Base-by-base conservation (phyloP, 805 yeast genomes). In the Saccharomycopsis babjevae region DNA sequence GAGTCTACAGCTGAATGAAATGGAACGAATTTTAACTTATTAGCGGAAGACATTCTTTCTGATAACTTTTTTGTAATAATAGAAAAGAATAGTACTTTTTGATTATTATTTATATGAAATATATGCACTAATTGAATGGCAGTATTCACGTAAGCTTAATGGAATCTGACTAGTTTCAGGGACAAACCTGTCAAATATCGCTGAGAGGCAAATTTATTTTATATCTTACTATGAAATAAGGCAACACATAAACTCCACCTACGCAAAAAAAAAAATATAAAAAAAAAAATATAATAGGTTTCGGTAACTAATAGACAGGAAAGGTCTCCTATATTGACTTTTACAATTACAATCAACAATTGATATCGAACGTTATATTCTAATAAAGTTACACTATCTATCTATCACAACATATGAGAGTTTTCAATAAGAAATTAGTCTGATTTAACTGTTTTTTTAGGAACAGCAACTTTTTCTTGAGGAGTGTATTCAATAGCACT, bases 1-100 rank as follows among this genome's bases (percentile, higher is more conserved):
- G 97, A 83, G 68, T 93, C 97, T 25, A 88, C 84, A 70, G 87
- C 88, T 1, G 96, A 85, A 61, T 81, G 84, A 22, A 84, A 71
- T 0, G 88, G 79, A 1, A 79, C 73, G 66, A 76, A 82, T 59
- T 73, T 77, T 25, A 72, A 57, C 38, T 46, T 43, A 18, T 22
- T 34, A n/a, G 8, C 13, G 1, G 56, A 39, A 16, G 15, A 5
- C 50, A 39, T 56, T 1, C n/a, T n/a, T 22, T 20, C 4, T 16
- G 18, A 13, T 36, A 22, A 46, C n/a, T n/a, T 46, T 3, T 2
- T 7, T 46, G 3, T 13, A 20, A 46, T 1, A 4, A 28, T 25
- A 25, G 10, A 13, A 34, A 34, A 34, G 38, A n/a, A 34, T 34
- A 34, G 10, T 8, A 28, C 6, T 28, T 28, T 28, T 3, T 28